These are phyloP conservation scores for Cytidiella melzeri DNA, from an alignment of 768 basidiomycete species.

Conservation along the genomic window DNA sequence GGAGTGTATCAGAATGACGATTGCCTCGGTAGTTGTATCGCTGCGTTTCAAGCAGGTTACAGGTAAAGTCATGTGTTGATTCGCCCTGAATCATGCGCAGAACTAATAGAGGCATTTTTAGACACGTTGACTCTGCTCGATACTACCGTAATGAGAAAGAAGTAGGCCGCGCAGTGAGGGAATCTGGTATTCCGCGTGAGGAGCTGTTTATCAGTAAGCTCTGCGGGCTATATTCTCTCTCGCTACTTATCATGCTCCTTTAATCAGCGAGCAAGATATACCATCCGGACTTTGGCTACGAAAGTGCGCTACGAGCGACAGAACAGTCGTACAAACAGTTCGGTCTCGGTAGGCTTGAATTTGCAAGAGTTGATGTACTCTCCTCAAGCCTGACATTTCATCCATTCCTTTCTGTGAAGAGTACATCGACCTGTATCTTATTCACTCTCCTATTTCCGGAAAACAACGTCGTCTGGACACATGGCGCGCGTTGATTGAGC, in stretches of 20 bases:
- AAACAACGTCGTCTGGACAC: constrained; percentile 58
- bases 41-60: constrained; percentile 63
- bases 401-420: constrained; percentile 26
- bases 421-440: constrained; percentile 72
- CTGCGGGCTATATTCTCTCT: neutral
- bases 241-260: no score
- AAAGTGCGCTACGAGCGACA: constrained; percentile 20
- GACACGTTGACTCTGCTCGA: constrained; percentile 72
- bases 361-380: neutral
- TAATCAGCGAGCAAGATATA: constrained; percentile 68
- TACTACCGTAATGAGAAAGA: constrained; percentile 59
- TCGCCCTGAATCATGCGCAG: neutral
- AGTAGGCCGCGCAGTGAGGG: constrained; percentile 52
- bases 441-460: constrained; percentile 69
- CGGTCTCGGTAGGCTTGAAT: constrained; percentile 24
- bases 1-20: constrained; percentile 65
- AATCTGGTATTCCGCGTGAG: constrained; percentile 45
- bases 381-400: neutral
- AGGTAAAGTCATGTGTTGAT: constrained; percentile 28
- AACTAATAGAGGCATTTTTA: constrained; percentile 19
- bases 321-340: constrained; percentile 25
- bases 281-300: constrained; percentile 37
- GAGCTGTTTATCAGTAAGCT: constrained; percentile 66
- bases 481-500: constrained; percentile 63
- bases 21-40: constrained; percentile 45